These are phyloP conservation scores for Coniella lustricola DNA, from an alignment of 2,329 filamentous ascomycete genomes.

Conservation along the genomic window DNA sequence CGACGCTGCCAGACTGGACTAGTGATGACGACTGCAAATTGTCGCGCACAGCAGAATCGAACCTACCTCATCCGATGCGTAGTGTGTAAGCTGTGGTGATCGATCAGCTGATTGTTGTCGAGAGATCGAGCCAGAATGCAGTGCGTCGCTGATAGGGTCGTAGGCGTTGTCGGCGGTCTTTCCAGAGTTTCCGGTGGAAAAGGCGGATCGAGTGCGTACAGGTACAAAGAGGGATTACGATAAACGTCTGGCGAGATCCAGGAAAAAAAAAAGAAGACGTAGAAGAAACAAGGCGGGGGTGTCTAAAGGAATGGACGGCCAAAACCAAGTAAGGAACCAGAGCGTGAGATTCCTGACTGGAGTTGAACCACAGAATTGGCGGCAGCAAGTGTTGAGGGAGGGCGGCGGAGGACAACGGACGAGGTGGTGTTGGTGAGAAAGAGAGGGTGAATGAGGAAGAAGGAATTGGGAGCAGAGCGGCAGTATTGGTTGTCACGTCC, in stretches of 20 bases:
- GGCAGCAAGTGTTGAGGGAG: constrained; percentile 12
- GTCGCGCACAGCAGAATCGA: too few species aligned
- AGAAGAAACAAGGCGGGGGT: constrained; percentile 17
- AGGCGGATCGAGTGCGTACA: constrained; percentile 13
- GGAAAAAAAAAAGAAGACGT: constrained; percentile 9
- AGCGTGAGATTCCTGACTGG: constrained; percentile 42
- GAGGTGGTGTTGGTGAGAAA: constrained; percentile 23
- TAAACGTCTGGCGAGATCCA: constrained; percentile 15
- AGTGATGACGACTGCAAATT: too few species aligned
- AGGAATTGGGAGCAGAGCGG: background rate
- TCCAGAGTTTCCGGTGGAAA: constrained; percentile 6
- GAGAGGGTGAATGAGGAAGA: constrained; percentile 19
- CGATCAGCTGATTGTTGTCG: background rate
- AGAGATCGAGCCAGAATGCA: background rate
- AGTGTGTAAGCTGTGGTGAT: background rate
- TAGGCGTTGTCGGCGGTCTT: constrained; percentile 7
- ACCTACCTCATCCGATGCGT: background rate
- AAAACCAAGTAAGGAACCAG: constrained; percentile 48
- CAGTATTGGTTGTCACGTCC: background rate
- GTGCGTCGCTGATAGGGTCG: background rate
- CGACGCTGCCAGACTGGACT: too few species aligned
- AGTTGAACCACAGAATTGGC: constrained; percentile 43
- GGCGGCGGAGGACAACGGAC: constrained; percentile 23
- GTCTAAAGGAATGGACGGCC: constrained; percentile 52
- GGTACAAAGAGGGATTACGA: constrained; percentile 16